Conservation (phyloP, 208 protist species). For the Leishmania tropica region DNA sequence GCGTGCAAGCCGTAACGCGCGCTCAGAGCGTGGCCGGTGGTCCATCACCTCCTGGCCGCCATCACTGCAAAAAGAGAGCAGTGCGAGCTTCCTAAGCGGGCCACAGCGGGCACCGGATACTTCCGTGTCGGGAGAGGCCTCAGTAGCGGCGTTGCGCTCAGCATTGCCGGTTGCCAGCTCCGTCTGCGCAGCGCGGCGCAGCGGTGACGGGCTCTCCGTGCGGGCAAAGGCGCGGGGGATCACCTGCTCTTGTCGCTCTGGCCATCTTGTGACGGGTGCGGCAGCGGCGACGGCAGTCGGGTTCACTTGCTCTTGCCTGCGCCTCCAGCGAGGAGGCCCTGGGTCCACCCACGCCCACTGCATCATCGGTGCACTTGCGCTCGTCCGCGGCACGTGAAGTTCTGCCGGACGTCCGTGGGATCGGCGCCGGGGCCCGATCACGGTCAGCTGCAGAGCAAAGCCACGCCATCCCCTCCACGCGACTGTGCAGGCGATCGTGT, state of each 20-base stretch:
- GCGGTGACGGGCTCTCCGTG: constrained; percentile 20
- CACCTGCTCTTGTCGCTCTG: neutral
- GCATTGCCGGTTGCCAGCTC: neutral
- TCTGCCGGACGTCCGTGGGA: neutral
- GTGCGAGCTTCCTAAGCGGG: neutral
- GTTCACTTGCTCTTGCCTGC: neutral
- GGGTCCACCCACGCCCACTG: neutral
- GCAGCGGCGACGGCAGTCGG: neutral
- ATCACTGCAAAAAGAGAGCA: neutral
- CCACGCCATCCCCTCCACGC: neutral
- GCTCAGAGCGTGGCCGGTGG: neutral
- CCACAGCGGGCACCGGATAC: neutral
- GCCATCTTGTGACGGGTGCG: neutral
- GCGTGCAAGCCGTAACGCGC: neutral
- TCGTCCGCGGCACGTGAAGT: neutral
- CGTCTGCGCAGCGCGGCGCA: neutral
- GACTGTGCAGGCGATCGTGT: neutral
- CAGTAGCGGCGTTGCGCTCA: neutral
- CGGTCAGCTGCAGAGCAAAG: neutral
- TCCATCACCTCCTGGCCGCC: neutral
- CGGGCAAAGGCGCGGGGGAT: neutral
- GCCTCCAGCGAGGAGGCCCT: neutral
- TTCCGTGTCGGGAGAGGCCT: neutral
- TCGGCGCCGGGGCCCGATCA: neutral
- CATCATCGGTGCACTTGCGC: neutral